Evolutionary conservation across 2,329 filamentous ascomycete species (phyloP).

Genomic region (Alternaria brassicicola): DNA sequence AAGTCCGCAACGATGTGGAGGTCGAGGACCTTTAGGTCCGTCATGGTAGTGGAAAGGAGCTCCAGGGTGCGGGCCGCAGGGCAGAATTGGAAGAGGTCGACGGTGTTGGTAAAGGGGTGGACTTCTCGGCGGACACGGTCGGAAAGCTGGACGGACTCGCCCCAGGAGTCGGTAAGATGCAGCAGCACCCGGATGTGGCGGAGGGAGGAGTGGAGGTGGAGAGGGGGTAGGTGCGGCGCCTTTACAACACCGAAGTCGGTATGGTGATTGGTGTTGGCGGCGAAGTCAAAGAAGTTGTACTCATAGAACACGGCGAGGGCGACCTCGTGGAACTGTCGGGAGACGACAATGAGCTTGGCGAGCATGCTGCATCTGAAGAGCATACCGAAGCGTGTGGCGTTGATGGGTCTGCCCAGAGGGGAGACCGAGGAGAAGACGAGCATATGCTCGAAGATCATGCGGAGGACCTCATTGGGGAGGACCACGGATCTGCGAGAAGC

Average conservation of each 20-base stretch:
- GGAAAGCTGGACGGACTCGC: not conserved
- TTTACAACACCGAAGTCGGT: not conserved
- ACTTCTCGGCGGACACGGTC: not conserved
- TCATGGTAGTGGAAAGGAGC: constrained; percentile 8
- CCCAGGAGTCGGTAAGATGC: constrained; percentile 11
- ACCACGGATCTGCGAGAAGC: constrained; percentile 9
- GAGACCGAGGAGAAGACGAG: not conserved
- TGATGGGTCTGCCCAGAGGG: constrained; percentile 4
- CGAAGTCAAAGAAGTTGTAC: constrained; percentile 8
- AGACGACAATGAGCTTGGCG: constrained; percentile 12
- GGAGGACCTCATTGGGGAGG: constrained; percentile 22
- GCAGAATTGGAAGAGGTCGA: constrained; percentile 15
- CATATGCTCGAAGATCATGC: constrained; percentile 15
- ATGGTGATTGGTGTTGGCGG: not conserved
- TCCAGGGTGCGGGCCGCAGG: constrained; percentile 16
- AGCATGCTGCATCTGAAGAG: constrained; percentile 19
- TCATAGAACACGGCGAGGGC: constrained; percentile 20
- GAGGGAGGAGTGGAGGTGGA: not conserved
- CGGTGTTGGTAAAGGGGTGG: constrained; percentile 2
- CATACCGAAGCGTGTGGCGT: not conserved
- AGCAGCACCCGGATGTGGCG: constrained; percentile 12
- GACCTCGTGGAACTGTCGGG: constrained; percentile 5
- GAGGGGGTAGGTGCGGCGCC: constrained; percentile 1
- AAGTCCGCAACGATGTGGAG: constrained; percentile 14
- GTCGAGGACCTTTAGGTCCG: constrained; percentile 9